phyloP scores from a whole-genome alignment of 345 rosid genomes.

The Murraya koenigii region DNA sequence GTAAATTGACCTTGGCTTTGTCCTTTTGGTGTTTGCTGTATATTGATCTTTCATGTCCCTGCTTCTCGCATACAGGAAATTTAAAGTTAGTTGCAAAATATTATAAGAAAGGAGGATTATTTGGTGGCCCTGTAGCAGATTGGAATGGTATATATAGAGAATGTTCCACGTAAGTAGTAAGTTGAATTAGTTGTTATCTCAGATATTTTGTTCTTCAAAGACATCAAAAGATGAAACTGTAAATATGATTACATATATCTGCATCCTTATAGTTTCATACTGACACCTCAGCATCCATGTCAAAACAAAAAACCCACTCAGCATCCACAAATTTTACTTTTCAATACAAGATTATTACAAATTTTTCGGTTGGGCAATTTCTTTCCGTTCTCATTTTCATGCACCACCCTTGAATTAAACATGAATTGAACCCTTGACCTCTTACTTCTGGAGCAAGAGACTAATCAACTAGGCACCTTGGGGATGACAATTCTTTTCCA shows the following conservation, averaged over 20 bases:
- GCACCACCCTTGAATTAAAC: too few species aligned
- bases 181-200: not conserved
- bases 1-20: not conserved
- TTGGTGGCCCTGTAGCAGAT: conserved; percentile 77
- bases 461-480: too few species aligned
- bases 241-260: not conserved
- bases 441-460: too few species aligned
- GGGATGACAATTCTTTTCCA: too few species aligned
- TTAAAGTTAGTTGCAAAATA: conserved; percentile 84
- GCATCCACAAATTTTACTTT: not conserved
- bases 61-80: conserved; percentile 51
- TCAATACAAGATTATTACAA: not conserved
- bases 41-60: not conserved
- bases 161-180: conserved; percentile 67
- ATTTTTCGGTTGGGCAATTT: not conserved
- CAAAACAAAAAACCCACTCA: not conserved
- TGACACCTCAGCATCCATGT: not conserved
- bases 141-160: conserved; percentile 95
- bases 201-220: not conserved
- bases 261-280: not conserved
- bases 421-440: too few species aligned
- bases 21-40: not conserved
- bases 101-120: conserved; percentile 75
- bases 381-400: not conserved
- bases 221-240: not conserved